phyloP scores from a whole-genome alignment of 371 early-diverging fungal species.

The Sporodiniella umbellata region DNA sequence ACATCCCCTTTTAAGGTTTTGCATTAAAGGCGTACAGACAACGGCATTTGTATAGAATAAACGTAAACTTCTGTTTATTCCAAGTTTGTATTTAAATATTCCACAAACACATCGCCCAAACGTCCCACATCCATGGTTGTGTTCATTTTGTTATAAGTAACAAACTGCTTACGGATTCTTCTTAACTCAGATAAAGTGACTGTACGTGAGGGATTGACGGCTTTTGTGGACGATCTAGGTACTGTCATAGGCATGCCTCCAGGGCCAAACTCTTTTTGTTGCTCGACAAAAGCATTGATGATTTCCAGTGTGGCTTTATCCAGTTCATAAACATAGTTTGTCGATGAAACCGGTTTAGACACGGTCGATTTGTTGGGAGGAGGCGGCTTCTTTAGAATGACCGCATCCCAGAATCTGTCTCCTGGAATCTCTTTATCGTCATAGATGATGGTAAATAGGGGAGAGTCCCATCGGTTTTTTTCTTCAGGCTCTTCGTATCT shows the following conservation, averaged over 20 bases:
- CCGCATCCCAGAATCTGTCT: slow-evolving; percentile 74
- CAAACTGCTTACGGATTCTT: slow-evolving; percentile 80
- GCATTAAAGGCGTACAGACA: too few relatives aligned
- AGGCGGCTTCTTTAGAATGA: slow-evolving; percentile 72
- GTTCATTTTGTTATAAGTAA: slow-evolving; percentile 82
- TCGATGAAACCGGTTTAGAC: slow-evolving; percentile 81
- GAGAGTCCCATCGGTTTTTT: slow-evolving; percentile 92
- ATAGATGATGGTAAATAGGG: slow-evolving; percentile 83
- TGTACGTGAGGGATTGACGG: slow-evolving; percentile 69
- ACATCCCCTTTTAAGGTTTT: too few relatives aligned
- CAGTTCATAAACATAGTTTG: slow-evolving; percentile 88
- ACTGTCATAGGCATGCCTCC: slow-evolving; percentile 63
- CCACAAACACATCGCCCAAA: slow-evolving; percentile 83
- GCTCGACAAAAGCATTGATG: slow-evolving; percentile 73
- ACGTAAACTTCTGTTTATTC: too few relatives aligned
- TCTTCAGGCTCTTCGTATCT: slow-evolving; percentile 96
- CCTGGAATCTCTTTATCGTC: slow-evolving; percentile 62
- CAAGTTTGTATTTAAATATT: slow-evolving; percentile 81
- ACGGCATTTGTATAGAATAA: too few relatives aligned
- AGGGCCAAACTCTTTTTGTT: slow-evolving; percentile 68
- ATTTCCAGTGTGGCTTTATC: slow-evolving; percentile 81
- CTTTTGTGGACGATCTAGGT: slow-evolving; percentile 50
- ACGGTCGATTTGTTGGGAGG: slow-evolving; percentile 86
- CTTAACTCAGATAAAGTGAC: slow-evolving; percentile 83
- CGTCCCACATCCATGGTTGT: slow-evolving; percentile 64